Percentiles rank a stretch among this genome's conserved stretches.
Evolutionary conservation across 2,329 filamentous ascomycete genomes (phyloP).

Genomic region (Aureobasidium sp.): DNA sequence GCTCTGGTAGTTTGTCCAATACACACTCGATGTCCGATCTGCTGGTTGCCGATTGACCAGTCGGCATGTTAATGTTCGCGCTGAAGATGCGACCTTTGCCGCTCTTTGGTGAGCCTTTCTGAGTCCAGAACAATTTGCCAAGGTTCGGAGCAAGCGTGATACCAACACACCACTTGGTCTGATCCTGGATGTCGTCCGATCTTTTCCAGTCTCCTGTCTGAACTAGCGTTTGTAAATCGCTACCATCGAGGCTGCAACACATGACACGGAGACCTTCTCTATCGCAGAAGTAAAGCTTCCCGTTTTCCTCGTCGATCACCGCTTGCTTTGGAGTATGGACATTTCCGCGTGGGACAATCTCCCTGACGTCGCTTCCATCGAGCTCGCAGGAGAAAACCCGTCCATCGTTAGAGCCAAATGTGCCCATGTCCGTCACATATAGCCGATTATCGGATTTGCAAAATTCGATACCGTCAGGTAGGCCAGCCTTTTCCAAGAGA

Average conservation of each 20-base stretch:
- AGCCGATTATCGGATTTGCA: conserved; percentile 23
- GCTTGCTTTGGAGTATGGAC: conserved; percentile 47
- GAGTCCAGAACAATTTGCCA: conserved; percentile 52
- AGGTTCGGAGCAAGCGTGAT: conserved; percentile 40
- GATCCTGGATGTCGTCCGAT: conserved; percentile 8
- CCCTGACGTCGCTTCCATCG: conserved; percentile 27
- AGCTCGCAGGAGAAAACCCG: conserved; percentile 26
- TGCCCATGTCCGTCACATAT: conserved; percentile 29
- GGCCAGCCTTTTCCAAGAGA: not conserved
- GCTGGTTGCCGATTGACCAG: conserved; percentile 28
- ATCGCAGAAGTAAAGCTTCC: conserved; percentile 38
- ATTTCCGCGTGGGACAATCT: conserved; percentile 38
- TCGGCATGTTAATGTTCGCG: conserved; percentile 39
- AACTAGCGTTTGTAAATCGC: conserved; percentile 33
- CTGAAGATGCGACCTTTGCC: conserved; percentile 47
- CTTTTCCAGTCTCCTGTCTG: conserved; percentile 35
- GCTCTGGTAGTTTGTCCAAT: conserved; percentile 44
- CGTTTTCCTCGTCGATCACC: conserved; percentile 23
- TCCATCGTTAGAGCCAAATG: conserved; percentile 18
- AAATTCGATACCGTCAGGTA: conserved; percentile 30
- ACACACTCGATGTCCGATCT: conserved; percentile 41
- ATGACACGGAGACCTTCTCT: conserved; percentile 36
- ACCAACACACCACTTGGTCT: conserved; percentile 50
- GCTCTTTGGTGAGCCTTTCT: conserved; percentile 48
- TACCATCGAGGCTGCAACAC: conserved; percentile 33